Base-by-base conservation (phyloP, 441 rosid genomes). In the Pelargonium fulgidum region DNA sequence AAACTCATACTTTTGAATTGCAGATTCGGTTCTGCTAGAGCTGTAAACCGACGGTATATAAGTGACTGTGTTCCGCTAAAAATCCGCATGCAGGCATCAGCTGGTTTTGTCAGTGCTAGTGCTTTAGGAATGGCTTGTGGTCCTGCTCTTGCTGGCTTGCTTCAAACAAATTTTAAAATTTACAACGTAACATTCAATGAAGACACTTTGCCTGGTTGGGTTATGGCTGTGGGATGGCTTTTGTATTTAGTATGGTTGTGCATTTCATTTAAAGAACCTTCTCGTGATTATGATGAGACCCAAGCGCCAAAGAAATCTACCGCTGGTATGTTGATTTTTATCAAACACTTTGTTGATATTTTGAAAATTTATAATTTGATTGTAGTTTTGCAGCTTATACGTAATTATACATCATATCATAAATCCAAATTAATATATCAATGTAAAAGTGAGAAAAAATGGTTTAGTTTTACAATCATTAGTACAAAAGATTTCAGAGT, bases 71-170 rank as follows among this genome's bases (percentile, higher is more conserved):
- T 92, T 62, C 98, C 99, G 5, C 79, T 87, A 48, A 87, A 80
- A 78, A 78, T 88, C 70, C 92, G 98, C 48, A 85, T 95, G 99
- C 95, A 95, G 75, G 97, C 99, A 75, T 92, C 99, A 0, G 98
- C 99, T 0, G 99, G 92, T 69, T 95, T 95, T 82, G 99, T 95
- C 70, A 92, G 99, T 83, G 99, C 99, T 74, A 95, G 99, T 86
- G 99, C 99, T 75, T 92, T 95, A 29, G 98, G 99, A 74, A 92
- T 95, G 99, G 99, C 99, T 66, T 92, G 98, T 82, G 99, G 99
- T 81, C 98, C 99, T 67, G 97, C 97, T 59, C 88, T 95, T 62
- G 99, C 98, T 59, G 98, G 97, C 73, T 73, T 95, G 69, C 96
- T 95, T 65, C 99, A 92, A 79, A 75, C 77, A 12, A 79, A 88